A percentile compares a stretch with the other conserved stretches of the same genome.
phyloP scores from a whole-genome alignment of 2,329 filamentous ascomycete genomes.

The Neodidymelliopsis sp. region DNA sequence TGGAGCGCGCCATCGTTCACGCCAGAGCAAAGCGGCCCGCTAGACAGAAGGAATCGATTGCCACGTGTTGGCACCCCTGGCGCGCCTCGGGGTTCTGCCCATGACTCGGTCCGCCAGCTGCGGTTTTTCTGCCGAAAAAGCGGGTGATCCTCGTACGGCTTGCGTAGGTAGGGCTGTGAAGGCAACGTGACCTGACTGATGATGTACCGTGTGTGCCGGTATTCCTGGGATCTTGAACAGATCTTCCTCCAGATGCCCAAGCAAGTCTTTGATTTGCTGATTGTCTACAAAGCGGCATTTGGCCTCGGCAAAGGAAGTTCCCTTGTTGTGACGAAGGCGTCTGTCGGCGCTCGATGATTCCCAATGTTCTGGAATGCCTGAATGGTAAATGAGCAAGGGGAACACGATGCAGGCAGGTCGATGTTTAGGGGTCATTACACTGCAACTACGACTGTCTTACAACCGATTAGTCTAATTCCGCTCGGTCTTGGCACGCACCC shows the following conservation, averaged over 20 bases:
- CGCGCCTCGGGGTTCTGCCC: conserved; percentile 27
- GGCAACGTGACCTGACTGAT: conserved; percentile 22
- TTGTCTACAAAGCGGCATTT: conserved; percentile 29
- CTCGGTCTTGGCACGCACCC: conserved; percentile 2
- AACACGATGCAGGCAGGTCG: conserved; percentile 2
- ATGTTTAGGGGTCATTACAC: conserved; percentile 7
- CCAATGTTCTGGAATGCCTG: conserved; percentile 21
- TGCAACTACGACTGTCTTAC: not conserved
- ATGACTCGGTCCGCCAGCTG: conserved; percentile 37
- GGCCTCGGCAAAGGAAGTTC: conserved; percentile 21
- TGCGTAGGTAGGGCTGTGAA: conserved; percentile 19
- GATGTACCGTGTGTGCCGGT: conserved; percentile 20
- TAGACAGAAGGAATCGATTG: conserved; percentile 38
- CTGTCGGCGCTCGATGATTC: conserved; percentile 18
- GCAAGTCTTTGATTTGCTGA: conserved; percentile 27
- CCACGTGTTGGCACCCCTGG: conserved; percentile 41
- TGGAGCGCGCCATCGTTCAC: conserved; percentile 33
- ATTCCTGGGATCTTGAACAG: conserved; percentile 14
- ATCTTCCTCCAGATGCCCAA: conserved; percentile 3
- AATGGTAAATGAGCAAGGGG: conserved; percentile 17
- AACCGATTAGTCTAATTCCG: conserved; percentile 6
- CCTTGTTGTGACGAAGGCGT: conserved; percentile 11
- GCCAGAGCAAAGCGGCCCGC: conserved; percentile 39
- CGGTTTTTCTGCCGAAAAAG: conserved; percentile 29
- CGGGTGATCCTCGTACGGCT: conserved; percentile 32